Conservation (phyloP, 1,284 basidiomycete species). For the Pascua guehoae region DNA sequence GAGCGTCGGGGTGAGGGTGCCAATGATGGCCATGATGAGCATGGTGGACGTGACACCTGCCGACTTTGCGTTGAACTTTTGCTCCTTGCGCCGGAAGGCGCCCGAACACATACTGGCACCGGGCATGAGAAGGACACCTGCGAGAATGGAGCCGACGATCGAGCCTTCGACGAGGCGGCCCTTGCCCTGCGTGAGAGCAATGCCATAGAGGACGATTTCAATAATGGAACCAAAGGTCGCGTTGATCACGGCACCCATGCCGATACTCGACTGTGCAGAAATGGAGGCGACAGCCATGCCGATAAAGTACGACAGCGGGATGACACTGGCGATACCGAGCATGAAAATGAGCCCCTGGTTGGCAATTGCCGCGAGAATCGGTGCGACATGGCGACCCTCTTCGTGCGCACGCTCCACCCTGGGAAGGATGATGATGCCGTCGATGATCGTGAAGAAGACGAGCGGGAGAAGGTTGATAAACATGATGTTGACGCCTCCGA, state of each 20-base stretch:
- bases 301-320: constrained; percentile 97
- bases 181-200: constrained; percentile 84
- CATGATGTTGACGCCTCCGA: constrained; percentile 97
- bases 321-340: constrained; percentile 82
- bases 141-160: constrained; percentile 89
- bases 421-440: constrained; percentile 78
- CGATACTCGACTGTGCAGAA: constrained; percentile 94
- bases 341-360: constrained; percentile 79
- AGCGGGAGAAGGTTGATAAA: constrained; percentile 94
- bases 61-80: constrained; percentile 95
- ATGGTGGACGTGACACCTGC: constrained; percentile 99
- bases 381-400: constrained; percentile 27
- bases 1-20: constrained; percentile 88
- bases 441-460: constrained; percentile 93
- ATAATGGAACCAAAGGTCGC: constrained; percentile 98
- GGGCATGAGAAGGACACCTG: constrained; percentile 95
- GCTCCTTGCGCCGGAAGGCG: constrained; percentile 86
- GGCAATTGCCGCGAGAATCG: constrained; percentile 65
- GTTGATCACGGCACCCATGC: constrained; percentile 99
- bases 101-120: constrained; percentile 96
- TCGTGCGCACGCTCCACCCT: constrained; percentile 63
- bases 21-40: constrained; percentile 99
- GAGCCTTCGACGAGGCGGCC: constrained; percentile 94
- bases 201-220: constrained; percentile 89
- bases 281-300: constrained; percentile 99